Evolutionary conservation across 306 rosid species (phyloP), one percentile per base, ranked within the genome.

Genomic region (Quercus glauca): DNA sequence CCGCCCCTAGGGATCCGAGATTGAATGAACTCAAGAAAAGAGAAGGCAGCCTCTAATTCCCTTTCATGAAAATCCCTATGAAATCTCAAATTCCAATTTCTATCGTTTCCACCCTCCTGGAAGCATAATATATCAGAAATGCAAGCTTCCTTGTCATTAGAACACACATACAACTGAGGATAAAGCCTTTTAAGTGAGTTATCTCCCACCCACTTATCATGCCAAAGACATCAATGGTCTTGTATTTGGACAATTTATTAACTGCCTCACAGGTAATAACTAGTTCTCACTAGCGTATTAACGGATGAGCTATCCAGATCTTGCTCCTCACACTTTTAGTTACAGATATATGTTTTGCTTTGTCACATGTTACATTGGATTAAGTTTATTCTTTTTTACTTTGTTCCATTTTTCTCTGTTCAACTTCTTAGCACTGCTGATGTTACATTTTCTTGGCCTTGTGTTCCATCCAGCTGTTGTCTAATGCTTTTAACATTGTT

Each of bases 401-500:
- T 35, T 33, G 12, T 37, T 13, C 18, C 37, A 33, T 5, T 35
- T 52, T 23, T 28, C 59, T 21, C 53, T 15, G 45, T 69, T 79
- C 26, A 73, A 52, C 35, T 7, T 59, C 9, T 63, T 56, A 17
- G 61, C 14, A 57, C 26, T 23, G 72, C 64, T 20, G 80, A 28
- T 74, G 28, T 80, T 57, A 18, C 10, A 57, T 20, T 41, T 83
- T 6, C 43, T 33, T 65, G 63, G 64, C 37, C 51, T 65, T 59
- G 56, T 57, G 51, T 71, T 80, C 51, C 75, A 41, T 73, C 59
- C 20, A 73, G 77, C 63, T 82, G 73, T 37, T 77, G 35, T 69
- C 75, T 56, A 31, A 76, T 74, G 10, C 81, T 58, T 86, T 71
- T 81, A 70, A 85, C 49, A 75, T 75, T 73, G 85, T 79, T 73